Base-by-base conservation (phyloP, 257 asterid genomes). In the Anisodus acutangulus region DNA sequence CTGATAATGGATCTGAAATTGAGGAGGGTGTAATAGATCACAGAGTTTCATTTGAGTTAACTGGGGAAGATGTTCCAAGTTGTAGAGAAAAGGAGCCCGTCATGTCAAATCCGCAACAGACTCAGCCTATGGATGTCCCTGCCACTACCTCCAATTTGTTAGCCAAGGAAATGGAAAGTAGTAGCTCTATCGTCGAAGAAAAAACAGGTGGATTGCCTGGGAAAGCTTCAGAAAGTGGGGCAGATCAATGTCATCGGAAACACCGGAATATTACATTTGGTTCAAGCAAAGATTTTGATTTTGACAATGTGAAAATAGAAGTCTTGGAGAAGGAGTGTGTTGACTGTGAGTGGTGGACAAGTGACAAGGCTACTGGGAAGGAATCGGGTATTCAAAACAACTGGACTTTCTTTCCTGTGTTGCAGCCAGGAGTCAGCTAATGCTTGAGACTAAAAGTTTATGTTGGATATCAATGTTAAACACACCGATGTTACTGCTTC, bases 301-400 rank as follows among this genome's bases (percentile, higher is more conserved):
- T 94, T 85, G 93, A 89, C 90, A 88, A 90, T 84, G 88, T 90
- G 69, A 93, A 94, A 83, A 93, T 85, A 78, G 92, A 93, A 91
- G 91, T 86, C n/a, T 84, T 87, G 3, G 98, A 94, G 69, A 90
- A 92, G 88, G 86, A 97, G n/a, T 85, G 88, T 22, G 82, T 92
- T n/a, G 92, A 94, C 69, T 92, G 95, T 84, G 97, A 94, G 89
- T 94, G 98, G 98, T 95, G 98, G 99, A 93, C 93, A 10, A 94
- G 83, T 16, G 97, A 95, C 84, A 91, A 90, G 85, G 93, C 76
- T 55, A 83, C 85, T 10, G 88, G 83, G 9, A 88, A 89, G 87
- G 94, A 91, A 62, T 85, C 82, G 51, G 87, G 85, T 69, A 86
- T 91, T 55, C 89, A 82, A 51, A 94, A 90, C 71, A 92, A 92